A percentile compares a stretch with the other conserved stretches of the same genome.
Conservation (phyloP, 305 asterid genomes). For the Fraxinus paxiana region DNA sequence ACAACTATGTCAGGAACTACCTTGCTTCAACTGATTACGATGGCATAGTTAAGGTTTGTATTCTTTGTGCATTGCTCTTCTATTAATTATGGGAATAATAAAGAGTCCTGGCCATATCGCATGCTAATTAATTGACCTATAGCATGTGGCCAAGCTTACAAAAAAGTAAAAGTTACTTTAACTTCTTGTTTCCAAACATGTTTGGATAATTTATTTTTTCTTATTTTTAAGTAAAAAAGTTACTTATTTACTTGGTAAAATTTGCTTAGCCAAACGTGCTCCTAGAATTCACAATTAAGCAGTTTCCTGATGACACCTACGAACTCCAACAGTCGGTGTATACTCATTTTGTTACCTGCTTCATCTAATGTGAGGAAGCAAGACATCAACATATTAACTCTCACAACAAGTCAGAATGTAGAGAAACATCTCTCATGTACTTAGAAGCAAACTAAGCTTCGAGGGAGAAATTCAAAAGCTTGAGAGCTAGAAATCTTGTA, state of each 20-base stretch:
- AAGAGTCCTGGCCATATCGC: not conserved
- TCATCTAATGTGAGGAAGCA: not conserved
- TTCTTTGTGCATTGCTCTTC: constrained; percentile 9
- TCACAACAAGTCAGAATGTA: not conserved
- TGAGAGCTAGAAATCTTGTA: not conserved
- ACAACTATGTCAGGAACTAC: constrained; percentile 84
- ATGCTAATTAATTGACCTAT: not conserved
- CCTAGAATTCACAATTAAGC: not conserved
- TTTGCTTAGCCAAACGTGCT: not conserved
- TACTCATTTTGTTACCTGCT: not conserved
- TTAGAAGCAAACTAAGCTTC: not conserved
- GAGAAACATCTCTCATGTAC: not conserved
- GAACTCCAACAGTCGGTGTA: not conserved
- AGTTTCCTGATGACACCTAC: not conserved
- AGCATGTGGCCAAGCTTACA: not conserved
- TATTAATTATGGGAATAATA: not conserved
- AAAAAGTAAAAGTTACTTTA: not conserved
- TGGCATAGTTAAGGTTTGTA: constrained; percentile 59
- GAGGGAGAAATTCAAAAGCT: not conserved
- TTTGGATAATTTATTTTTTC: not conserved
- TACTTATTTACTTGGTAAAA: not conserved
- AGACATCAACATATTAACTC: not conserved
- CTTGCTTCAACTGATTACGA: constrained; percentile 89
- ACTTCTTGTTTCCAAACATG: not conserved
- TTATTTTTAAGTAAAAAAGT: not conserved